These are phyloP conservation scores for Hygrophila difformis DNA, from an alignment of 257 asterid genomes.

Conservation along the genomic window DNA sequence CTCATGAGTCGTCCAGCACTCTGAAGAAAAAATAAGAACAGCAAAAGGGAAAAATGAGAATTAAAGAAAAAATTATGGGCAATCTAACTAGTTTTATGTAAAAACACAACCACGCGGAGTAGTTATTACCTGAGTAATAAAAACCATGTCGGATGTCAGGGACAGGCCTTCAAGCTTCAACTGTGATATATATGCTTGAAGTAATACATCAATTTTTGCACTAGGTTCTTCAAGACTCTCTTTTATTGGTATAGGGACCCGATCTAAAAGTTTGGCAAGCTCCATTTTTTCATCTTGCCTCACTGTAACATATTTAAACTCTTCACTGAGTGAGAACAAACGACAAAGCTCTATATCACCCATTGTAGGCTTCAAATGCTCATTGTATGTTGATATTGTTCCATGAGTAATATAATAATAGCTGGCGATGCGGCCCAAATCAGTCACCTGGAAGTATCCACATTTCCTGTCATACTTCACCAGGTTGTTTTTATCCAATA, in stretches of 20 bases:
- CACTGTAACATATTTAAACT: slow-evolving; percentile 47
- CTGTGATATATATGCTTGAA: slow-evolving; percentile 58
- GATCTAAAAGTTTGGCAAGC: slow-evolving; percentile 49
- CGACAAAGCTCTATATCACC: slow-evolving; percentile 65
- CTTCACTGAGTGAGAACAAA: slow-evolving; percentile 54
- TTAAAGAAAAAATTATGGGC: not conserved
- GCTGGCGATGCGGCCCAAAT: slow-evolving; percentile 61
- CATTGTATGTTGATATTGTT: slow-evolving; percentile 48
- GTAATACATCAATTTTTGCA: slow-evolving; percentile 51
- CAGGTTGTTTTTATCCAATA: slow-evolving; percentile 50
- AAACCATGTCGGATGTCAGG: slow-evolving; percentile 55
- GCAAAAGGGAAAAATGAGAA: not conserved
- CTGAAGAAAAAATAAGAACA: slow-evolving; percentile 21
- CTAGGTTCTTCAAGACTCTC: slow-evolving; percentile 59
- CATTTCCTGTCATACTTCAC: slow-evolving; percentile 52
- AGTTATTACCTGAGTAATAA: slow-evolving; percentile 36
- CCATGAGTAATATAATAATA: slow-evolving; percentile 49
- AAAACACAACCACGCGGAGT: slow-evolving; percentile 6
- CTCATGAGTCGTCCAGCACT: slow-evolving; percentile 64
- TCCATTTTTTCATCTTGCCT: slow-evolving; percentile 63
- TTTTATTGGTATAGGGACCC: slow-evolving; percentile 52
- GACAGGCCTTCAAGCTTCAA: slow-evolving; percentile 61
- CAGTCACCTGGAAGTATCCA: slow-evolving; percentile 60
- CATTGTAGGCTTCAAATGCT: slow-evolving; percentile 58
- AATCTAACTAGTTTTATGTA: not conserved